These are phyloP conservation scores for Syncephalastrum monosporum DNA, from an alignment of 371 early-diverging fungal genomes.

Conservation along the genomic window DNA sequence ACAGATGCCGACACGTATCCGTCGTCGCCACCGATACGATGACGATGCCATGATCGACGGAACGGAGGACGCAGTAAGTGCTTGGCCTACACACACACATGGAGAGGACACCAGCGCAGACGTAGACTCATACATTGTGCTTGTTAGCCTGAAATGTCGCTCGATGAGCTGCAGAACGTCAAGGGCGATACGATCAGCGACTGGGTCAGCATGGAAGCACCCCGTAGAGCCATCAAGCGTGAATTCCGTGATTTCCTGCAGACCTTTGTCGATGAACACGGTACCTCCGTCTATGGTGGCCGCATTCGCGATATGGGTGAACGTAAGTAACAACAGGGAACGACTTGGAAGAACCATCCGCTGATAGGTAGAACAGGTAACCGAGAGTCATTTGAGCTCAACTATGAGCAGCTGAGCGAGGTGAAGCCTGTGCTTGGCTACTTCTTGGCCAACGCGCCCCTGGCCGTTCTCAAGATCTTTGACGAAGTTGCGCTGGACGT, in stretches of 20 bases:
- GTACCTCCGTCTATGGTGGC: slow-evolving; percentile 91
- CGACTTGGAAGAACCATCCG: background rate
- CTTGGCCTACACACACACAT: background rate
- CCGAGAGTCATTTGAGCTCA: slow-evolving; percentile 88
- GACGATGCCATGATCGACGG: slow-evolving; percentile 53
- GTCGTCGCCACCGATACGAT: slow-evolving; percentile 62
- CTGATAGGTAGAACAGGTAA: slow-evolving; percentile 52
- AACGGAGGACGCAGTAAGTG: slow-evolving; percentile 51
- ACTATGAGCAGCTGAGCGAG: slow-evolving; percentile 77
- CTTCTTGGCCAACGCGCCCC: slow-evolving; percentile 86
- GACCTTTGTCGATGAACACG: slow-evolving; percentile 80
- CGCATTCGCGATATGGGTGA: slow-evolving; percentile 90
- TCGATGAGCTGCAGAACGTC: slow-evolving; percentile 48
- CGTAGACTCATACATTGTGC: too few species aligned
- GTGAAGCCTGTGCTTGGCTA: slow-evolving; percentile 84
- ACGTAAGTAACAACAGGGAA: slow-evolving; percentile 33
- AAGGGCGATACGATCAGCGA: slow-evolving; percentile 68
- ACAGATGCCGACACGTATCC: slow-evolving; percentile 39
- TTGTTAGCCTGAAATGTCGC: slow-evolving; percentile 49
- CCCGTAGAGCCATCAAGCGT: slow-evolving; percentile 76
- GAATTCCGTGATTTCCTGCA: slow-evolving; percentile 90
- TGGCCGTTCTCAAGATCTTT: slow-evolving; percentile 86
- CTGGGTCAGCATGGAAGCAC: slow-evolving; percentile 79
- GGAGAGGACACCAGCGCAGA: too few species aligned
- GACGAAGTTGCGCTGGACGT: slow-evolving; percentile 93